Conservation (phyloP, 2,329 filamentous ascomycete species). For the Aspergillus texensis region DNA sequence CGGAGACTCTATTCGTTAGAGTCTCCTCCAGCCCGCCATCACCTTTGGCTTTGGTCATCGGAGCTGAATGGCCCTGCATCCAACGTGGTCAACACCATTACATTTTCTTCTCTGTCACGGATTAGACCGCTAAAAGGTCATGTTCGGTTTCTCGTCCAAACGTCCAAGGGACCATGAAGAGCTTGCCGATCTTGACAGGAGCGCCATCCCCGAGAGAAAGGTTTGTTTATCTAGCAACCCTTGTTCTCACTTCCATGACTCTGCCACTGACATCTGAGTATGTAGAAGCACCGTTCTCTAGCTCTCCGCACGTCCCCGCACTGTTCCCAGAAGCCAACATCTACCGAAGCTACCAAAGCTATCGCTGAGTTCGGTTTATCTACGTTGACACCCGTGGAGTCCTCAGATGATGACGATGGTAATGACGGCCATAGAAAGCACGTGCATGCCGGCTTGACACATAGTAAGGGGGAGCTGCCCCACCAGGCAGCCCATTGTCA, state of each 20-base stretch:
- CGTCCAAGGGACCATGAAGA: constrained; percentile 49
- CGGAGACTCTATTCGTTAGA: not conserved
- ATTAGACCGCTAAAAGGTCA: constrained; percentile 52
- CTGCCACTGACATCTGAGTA: constrained; percentile 12
- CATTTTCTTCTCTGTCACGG: constrained; percentile 38
- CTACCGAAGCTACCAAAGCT: constrained; percentile 21
- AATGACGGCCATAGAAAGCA: constrained; percentile 23
- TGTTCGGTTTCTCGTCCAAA: constrained; percentile 29
- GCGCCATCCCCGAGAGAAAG: constrained; percentile 27
- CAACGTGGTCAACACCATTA: not conserved
- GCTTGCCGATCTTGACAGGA: constrained; percentile 65
- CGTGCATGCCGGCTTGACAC: not conserved
- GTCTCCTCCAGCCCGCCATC: too few relatives aligned
- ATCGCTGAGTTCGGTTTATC: constrained; percentile 23
- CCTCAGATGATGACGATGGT: constrained; percentile 42
- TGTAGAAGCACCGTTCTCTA: constrained; percentile 37
- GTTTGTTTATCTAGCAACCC: constrained; percentile 17
- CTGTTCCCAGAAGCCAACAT: constrained; percentile 21
- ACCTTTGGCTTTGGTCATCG: not conserved
- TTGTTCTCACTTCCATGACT: not conserved
- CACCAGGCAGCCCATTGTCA: constrained; percentile 9
- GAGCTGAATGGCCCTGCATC: not conserved
- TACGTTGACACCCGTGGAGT: constrained; percentile 40
- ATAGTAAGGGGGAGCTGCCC: constrained; percentile 6
- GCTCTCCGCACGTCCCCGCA: constrained; percentile 32